phyloP scores from a whole-genome alignment of 1,284 basidiomycete genomes.

The Stygiomarasmius scandens region DNA sequence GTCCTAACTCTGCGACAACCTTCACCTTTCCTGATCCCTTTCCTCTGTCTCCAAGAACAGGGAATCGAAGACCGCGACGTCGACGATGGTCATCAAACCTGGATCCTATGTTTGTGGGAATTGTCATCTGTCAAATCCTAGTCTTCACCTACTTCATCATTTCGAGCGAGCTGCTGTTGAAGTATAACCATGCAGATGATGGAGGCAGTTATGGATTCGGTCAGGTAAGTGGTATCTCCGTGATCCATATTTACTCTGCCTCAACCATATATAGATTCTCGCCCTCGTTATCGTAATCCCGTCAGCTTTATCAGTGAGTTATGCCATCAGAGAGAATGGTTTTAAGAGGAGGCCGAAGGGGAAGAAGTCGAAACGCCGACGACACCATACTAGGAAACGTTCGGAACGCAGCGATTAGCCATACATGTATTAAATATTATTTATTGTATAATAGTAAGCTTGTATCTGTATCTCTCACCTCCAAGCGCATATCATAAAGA shows the following conservation, averaged over 20 bases:
- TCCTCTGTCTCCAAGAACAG: background rate
- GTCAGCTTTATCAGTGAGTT: conserved; percentile 33
- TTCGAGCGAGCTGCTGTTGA: conserved; percentile 36
- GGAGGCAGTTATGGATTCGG: conserved; percentile 34
- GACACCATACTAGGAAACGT: background rate
- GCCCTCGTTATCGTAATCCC: conserved; percentile 38
- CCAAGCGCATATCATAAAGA: too few species aligned
- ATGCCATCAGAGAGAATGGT: conserved; percentile 32
- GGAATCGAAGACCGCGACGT: conserved; percentile 29
- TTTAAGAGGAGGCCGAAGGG: conserved; percentile 24
- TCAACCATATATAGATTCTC: conserved; percentile 28
- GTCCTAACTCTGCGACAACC: background rate
- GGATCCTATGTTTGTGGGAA: conserved; percentile 44
- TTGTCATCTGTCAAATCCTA: conserved; percentile 36
- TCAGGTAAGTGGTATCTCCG: conserved; percentile 27
- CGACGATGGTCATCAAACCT: conserved; percentile 36
- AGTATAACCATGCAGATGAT: conserved; percentile 29
- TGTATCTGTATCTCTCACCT: background rate
- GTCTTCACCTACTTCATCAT: conserved; percentile 44
- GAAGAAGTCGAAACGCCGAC: background rate
- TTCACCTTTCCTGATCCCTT: background rate
- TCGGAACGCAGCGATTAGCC: too few species aligned
- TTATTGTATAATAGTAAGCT: background rate
- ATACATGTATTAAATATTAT: too few species aligned
- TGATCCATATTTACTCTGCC: too few species aligned